Evolutionary conservation across 2,329 filamentous ascomycete species (phyloP).

Genomic region (Nigrospora osmanthi): DNA sequence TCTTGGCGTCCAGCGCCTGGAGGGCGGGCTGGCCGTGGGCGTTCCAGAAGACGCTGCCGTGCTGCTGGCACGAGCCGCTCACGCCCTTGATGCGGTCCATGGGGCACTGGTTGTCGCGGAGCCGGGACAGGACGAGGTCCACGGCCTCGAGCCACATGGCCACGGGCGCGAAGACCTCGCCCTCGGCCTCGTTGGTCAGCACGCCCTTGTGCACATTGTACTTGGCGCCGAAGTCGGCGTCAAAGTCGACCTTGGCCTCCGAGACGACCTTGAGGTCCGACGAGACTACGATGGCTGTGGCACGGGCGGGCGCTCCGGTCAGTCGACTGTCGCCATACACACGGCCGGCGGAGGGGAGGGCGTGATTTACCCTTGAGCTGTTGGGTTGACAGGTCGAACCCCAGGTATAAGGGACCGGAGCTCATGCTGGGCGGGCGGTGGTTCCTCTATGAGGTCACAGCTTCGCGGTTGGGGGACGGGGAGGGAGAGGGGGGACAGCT

Average conservation of each 20-base stretch:
- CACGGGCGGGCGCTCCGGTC: too few relatives aligned
- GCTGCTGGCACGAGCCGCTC: slow-evolving; percentile 92
- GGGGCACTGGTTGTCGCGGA: slow-evolving; percentile 63
- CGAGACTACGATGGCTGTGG: slow-evolving; percentile 69
- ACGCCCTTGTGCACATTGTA: slow-evolving; percentile 88
- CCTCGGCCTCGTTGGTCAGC: slow-evolving; percentile 68
- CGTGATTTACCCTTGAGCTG: slow-evolving; percentile 71
- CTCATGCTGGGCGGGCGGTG: slow-evolving; percentile 21
- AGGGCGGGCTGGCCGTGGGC: slow-evolving; percentile 59
- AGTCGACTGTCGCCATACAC: not conserved
- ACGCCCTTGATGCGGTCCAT: slow-evolving; percentile 71
- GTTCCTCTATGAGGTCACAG: not conserved
- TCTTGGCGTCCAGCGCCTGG: slow-evolving; percentile 43
- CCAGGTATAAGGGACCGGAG: slow-evolving; percentile 66
- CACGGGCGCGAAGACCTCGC: slow-evolving; percentile 88
- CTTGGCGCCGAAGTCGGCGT: slow-evolving; percentile 65
- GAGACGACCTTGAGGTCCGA: slow-evolving; percentile 74
- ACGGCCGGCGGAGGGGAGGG: not conserved
- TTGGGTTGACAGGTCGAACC: slow-evolving; percentile 94
- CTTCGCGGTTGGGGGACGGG: too few relatives aligned
- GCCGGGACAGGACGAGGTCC: slow-evolving; percentile 70
- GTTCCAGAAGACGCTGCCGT: slow-evolving; percentile 94
- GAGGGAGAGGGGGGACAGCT: too few relatives aligned
- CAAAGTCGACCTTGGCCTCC: slow-evolving; percentile 91
- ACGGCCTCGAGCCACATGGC: slow-evolving; percentile 92